These are phyloP conservation scores for Trichomonas gallinae DNA, from an alignment of 208 protist species.

Conservation along the genomic window DNA sequence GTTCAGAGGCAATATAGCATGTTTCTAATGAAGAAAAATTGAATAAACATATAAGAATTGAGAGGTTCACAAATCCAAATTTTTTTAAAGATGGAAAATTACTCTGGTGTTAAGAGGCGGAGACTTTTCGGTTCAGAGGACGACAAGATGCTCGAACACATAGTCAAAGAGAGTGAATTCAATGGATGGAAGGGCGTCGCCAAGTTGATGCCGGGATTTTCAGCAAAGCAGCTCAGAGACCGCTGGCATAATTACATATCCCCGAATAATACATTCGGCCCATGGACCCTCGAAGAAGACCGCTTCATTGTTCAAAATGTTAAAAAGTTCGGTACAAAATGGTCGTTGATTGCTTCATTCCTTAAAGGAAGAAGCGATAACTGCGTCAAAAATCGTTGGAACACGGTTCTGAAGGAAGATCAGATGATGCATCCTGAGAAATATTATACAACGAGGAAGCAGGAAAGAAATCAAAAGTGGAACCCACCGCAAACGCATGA, in stretches of 20 bases:
- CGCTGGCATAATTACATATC: not conserved
- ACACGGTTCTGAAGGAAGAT: not conserved
- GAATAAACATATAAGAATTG: too few relatives aligned
- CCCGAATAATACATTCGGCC: not conserved
- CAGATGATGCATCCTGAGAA: not conserved
- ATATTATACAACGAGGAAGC: not conserved
- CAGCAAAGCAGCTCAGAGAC: not conserved
- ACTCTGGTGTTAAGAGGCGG: not conserved
- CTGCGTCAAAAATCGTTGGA: not conserved
- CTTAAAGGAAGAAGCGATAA: not conserved
- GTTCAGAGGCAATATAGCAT: too few relatives aligned
- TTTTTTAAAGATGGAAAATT: not conserved
- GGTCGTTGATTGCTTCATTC: not conserved
- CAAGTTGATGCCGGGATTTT: not conserved
- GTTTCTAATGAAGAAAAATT: too few relatives aligned
- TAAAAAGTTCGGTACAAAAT: not conserved
- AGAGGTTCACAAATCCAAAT: too few relatives aligned
- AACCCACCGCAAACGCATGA: not conserved
- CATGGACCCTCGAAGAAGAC: not conserved
- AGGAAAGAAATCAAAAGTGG: not conserved
- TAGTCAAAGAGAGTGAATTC: not conserved
- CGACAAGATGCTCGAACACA: not conserved
- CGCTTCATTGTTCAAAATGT: not conserved
- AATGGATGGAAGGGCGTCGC: not conserved
- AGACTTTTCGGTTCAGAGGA: not conserved